Percentiles rank a stretch among this genome's conserved stretches.
Conservation (phyloP, 2,329 filamentous ascomycete species). For the Beauveria sp. region DNA sequence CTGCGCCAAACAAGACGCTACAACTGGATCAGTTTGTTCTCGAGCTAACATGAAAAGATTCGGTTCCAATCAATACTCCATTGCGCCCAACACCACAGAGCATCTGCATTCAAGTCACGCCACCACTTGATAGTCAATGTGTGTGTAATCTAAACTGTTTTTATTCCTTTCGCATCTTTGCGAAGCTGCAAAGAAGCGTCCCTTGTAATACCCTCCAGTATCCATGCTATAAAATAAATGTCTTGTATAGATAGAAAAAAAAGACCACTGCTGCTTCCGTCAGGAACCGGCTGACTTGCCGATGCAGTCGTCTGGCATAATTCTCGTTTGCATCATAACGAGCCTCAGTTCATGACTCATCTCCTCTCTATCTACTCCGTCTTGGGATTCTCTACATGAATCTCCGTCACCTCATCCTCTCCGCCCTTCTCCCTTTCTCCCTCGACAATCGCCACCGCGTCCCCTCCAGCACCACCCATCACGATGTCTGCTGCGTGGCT, state of each 20-base stretch:
- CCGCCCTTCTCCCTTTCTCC: constrained; percentile 14
- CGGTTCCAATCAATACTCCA: not conserved
- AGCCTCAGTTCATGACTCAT: not conserved
- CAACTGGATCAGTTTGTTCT: too few species aligned
- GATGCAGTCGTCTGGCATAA: not conserved
- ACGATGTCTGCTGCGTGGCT: constrained; percentile 18
- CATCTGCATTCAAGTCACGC: not conserved
- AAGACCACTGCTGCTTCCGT: not conserved
- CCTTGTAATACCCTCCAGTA: not conserved
- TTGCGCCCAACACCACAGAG: not conserved
- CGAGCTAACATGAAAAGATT: too few species aligned
- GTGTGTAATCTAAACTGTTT: not conserved
- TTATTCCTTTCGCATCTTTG: not conserved
- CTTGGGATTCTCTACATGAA: constrained; percentile 38
- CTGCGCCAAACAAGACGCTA: too few species aligned
- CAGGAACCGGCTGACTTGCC: not conserved
- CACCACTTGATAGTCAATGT: not conserved
- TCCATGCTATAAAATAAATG: constrained; percentile 7
- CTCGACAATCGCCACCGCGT: constrained; percentile 31
- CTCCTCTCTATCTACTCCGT: not conserved
- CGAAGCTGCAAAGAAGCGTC: not conserved
- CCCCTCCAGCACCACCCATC: constrained; percentile 10
- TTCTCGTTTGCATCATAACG: not conserved
- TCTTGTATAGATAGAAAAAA: not conserved
- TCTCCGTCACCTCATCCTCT: constrained; percentile 42